Evolutionary conservation across 352 stramenopile species (phyloP), one percentile per base, ranked within the genome.

Genomic region (Globisporangium spinosum): DNA sequence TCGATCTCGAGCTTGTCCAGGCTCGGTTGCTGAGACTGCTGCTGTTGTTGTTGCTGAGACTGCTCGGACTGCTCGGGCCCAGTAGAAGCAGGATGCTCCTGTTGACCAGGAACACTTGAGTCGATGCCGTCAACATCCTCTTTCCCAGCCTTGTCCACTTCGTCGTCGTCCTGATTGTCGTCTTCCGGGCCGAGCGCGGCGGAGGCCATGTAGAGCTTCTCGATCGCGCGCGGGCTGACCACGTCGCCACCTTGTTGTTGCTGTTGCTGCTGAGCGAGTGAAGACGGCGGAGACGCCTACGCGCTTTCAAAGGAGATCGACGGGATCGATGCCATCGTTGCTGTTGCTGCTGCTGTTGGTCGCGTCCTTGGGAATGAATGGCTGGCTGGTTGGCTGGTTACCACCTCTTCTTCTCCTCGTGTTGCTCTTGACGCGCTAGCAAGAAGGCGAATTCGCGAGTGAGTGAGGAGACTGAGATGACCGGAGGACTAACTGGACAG

Each of bases 111-210:
- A 34, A 3, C 25, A 10, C 34, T 43, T 58, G 43, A 23, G 12
- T 47, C 17, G 20, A 47, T 2, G 12, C 35, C 12, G 15, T 25
- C 47, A 12, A 20, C 23, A 23, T 22, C n/a, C 60, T 58, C 2
- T 29, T 40, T 29, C 2, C 5, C 9, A 4, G 7, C 15, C 23
- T 34, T 20, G 3, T 29, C 32, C 22, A 60, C 53, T 32, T 64
- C 45, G 2, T 64, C 55, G 5, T 69, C 55, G 8, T 69, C 38
- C 25, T 69, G 55, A 22, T 69, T 69, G 32, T 55, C 51, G 34
- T 67, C 34, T 55, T 61, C 62, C 35, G 51, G 62, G 2, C 20
- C 22, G 15, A 53, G 49, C 23, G 34, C 15, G 9, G 17, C 9
- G 15, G 34, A n/a, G 58, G 6, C 10, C 1, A 15, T 25, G 9